Evolutionary conservation across 179 eudicot species (phyloP).

Genomic region (Pouteria campechiana): DNA sequence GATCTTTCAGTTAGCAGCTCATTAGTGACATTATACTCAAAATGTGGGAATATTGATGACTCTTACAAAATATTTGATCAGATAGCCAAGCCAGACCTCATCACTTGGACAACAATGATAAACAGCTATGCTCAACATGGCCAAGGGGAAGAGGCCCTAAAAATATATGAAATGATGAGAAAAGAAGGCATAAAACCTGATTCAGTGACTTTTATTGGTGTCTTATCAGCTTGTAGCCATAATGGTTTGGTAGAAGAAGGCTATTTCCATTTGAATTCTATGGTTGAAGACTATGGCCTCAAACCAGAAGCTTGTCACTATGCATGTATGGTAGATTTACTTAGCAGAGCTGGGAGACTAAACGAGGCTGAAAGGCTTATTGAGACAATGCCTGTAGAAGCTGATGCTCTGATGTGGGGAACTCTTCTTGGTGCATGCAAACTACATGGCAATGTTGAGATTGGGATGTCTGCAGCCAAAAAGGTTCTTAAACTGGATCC

Average conservation of each 20-base stretch:
- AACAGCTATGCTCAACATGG: constrained; percentile 70
- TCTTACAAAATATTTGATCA: constrained; percentile 44
- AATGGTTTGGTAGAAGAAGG: constrained; percentile 78
- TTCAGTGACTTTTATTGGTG: constrained; percentile 67
- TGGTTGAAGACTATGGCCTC: constrained; percentile 48
- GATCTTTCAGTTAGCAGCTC: constrained; percentile 61
- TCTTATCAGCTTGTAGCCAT: constrained; percentile 86
- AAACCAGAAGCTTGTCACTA: constrained; percentile 58
- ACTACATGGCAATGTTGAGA: constrained; percentile 68
- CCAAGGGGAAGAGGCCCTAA: constrained; percentile 49
- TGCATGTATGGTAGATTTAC: constrained; percentile 84
- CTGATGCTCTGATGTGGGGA: constrained; percentile 65
- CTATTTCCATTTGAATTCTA: constrained; percentile 52
- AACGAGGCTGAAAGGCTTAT: constrained; percentile 66
- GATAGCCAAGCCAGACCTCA: constrained; percentile 44
- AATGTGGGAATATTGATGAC: constrained; percentile 45
- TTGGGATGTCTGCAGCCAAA: constrained; percentile 54
- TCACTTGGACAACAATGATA: constrained; percentile 78
- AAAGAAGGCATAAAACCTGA: constrained; percentile 56
- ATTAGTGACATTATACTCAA: constrained; percentile 58
- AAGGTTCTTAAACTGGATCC: constrained; percentile 59
- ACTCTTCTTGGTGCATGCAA: constrained; percentile 70
- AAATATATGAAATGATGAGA: constrained; percentile 46
- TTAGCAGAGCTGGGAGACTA: constrained; percentile 70
- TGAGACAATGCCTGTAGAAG: constrained; percentile 44